Evolutionary conservation across 2,329 filamentous ascomycete species (phyloP), one percentile per base, ranked within the genome.

Genomic region (Fusarium fujikuroi): DNA sequence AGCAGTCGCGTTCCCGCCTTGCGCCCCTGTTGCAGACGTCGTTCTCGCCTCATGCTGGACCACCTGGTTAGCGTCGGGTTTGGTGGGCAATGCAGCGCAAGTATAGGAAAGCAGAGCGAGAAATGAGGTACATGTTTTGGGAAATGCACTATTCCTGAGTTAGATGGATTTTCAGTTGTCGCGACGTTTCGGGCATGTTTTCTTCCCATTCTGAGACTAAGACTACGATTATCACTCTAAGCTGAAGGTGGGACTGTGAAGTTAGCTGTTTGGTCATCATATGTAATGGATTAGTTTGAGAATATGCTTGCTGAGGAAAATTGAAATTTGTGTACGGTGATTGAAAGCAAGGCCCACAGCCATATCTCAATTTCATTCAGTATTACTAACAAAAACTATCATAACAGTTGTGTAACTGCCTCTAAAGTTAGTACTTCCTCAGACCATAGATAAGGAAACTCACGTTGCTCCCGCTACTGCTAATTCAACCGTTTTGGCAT

Each of bases 61-160:
- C 9, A 16, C 14, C 3, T 5, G 0, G 4, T 0, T 49, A 0
- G 28, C 28, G 2, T 49, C 28, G 9, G 4, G 3, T 0, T 1
- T 21, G 6, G 28, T 49, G 9, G 28, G 12, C 8, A 5, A 6
- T 5, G 44, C 11, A 21, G 44, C 11, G 8, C 11, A 30, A 21
- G 25, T 5, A 15, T 9, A 49, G 11, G 19, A 16, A 5, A 10
- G 19, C 7, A 30, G 12, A 9, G 6, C 8, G 25, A 49, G 19
- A 7, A 30, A 12, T 7, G 21, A 15, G 7, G 46, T 32, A 6
- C 15, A 23, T 15, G 11, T 50, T 4, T 3, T 52, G 5, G 32
- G 47, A 9, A 2, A 32, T 19, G 32, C 7, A 5, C 3, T 25
- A 2, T 52, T 52, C 32, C 1, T 52, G 11, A 19, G 14, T 25